phyloP scores from a whole-genome alignment of 306 rosid genomes.

The Vigna radiata region DNA sequence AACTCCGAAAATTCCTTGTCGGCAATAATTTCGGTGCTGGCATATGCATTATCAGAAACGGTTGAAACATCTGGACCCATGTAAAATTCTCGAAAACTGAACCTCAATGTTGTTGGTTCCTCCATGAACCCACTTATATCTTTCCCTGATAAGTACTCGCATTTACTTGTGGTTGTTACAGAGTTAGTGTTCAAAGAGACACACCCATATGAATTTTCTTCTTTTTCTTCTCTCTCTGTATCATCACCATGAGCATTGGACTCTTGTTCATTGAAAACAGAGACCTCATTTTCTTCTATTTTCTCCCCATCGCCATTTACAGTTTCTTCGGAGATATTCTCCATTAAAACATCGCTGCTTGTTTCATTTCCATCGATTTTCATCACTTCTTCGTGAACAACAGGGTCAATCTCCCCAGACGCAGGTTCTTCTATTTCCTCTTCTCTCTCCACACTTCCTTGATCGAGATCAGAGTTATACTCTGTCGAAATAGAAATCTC shows the following conservation, averaged over 20 bases:
- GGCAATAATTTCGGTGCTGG: conserved; percentile 27
- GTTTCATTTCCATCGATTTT: conserved; percentile 36
- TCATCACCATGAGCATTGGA: not conserved
- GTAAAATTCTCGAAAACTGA: conserved; percentile 59
- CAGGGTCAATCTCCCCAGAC: conserved; percentile 14
- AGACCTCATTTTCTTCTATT: conserved; percentile 11
- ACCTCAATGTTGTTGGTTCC: conserved; percentile 57
- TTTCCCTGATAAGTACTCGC: conserved; percentile 43
- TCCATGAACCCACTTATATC: conserved; percentile 55
- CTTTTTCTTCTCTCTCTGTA: conserved; percentile 32
- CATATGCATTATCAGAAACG: conserved; percentile 25
- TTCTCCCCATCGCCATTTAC: not conserved
- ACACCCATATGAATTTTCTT: conserved; percentile 33
- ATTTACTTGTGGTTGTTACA: conserved; percentile 50
- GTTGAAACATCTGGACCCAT: conserved; percentile 45
- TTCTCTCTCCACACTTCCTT: not conserved
- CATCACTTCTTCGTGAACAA: not conserved
- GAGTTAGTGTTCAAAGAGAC: conserved; percentile 32
- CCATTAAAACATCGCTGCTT: conserved; percentile 21
- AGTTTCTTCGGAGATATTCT: not conserved
- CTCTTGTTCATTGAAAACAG: conserved; percentile 2
- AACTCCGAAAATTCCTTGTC: conserved; percentile 28
- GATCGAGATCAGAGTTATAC: not conserved
- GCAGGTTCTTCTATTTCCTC: conserved; percentile 19
- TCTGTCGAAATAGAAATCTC: conserved; percentile 21